A percentile compares a stretch with the other conserved stretches of the same genome.
These are phyloP conservation scores for Diaporthe sp. DNA, from an alignment of 2,329 filamentous ascomycete species.

Conservation along the genomic window DNA sequence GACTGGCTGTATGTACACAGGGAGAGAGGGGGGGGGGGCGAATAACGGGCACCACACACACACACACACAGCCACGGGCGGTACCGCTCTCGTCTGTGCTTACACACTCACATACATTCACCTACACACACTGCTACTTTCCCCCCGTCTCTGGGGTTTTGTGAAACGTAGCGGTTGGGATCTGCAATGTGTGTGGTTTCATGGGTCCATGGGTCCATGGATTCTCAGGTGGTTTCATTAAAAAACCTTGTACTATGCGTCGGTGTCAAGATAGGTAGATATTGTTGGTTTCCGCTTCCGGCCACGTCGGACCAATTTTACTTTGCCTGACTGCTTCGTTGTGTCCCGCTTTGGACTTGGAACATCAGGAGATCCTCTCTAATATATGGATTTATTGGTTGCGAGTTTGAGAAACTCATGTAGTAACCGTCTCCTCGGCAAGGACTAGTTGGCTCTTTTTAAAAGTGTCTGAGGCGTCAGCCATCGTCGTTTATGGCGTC, in stretches of 20 bases:
- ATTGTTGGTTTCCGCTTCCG: too few relatives aligned
- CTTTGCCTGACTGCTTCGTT: too few relatives aligned
- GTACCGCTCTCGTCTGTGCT: not conserved
- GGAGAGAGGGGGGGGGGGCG: not conserved
- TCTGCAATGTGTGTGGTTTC: slow-evolving; percentile 7
- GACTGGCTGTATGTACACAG: too few relatives aligned
- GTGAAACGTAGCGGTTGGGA: slow-evolving; percentile 10
- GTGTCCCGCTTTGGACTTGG: too few relatives aligned
- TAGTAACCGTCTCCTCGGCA: too few relatives aligned
- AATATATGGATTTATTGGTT: too few relatives aligned
- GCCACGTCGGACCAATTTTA: too few relatives aligned
- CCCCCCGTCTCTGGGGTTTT: not conserved
- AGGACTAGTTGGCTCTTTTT: too few relatives aligned
- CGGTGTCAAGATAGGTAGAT: not conserved
- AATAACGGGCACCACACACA: not conserved
- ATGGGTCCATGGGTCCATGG: not conserved
- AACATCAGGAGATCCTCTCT: too few relatives aligned
- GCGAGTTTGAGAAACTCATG: too few relatives aligned
- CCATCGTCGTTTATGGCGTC: not conserved
- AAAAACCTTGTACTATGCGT: too few relatives aligned
- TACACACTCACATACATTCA: not conserved
- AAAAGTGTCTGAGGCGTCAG: not conserved
- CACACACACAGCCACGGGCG: not conserved
- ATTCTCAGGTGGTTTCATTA: not conserved
- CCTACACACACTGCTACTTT: not conserved